These are phyloP conservation scores for Paracamarosporium sp. DNA, from an alignment of 2,329 filamentous ascomycete genomes.

Conservation along the genomic window DNA sequence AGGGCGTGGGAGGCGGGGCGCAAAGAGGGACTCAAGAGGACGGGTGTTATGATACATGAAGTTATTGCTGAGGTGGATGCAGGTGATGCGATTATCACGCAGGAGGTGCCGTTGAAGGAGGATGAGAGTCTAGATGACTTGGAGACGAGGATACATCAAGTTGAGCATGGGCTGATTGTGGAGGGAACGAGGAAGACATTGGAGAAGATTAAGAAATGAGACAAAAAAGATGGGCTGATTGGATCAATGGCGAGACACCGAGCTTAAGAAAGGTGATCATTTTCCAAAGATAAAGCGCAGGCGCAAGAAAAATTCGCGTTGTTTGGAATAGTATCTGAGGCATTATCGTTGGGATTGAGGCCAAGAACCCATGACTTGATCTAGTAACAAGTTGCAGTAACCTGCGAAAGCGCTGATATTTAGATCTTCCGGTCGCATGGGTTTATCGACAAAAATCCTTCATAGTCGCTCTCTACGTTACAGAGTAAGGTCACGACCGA, in stretches of 20 bases:
- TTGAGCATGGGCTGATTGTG: constrained; percentile 82
- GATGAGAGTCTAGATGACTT: constrained; percentile 66
- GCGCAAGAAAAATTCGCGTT: neutral
- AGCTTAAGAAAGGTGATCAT: too few relatives aligned
- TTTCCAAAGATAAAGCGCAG: neutral
- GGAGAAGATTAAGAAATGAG: constrained; percentile 38
- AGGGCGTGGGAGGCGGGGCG: constrained; percentile 77
- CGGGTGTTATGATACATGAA: constrained; percentile 88
- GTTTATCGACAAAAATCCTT: too few relatives aligned
- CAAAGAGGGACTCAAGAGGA: constrained; percentile 70
- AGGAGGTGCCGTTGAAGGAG: constrained; percentile 70
- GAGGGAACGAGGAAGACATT: constrained; percentile 68
- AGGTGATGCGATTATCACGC: constrained; percentile 73
- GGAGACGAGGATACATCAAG: constrained; percentile 73
- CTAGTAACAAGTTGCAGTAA: neutral
- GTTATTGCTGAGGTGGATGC: constrained; percentile 79
- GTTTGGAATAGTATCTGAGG: neutral
- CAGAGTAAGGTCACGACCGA: too few relatives aligned
- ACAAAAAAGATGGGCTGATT: neutral
- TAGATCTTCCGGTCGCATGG: neutral
- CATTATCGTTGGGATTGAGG: neutral
- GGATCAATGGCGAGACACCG: neutral
- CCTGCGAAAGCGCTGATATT: neutral
- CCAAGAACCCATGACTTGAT: neutral
- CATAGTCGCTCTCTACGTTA: too few relatives aligned